Evolutionary conservation across 257 asterid species (phyloP), one percentile per base, ranked within the genome.

Genomic region (Solanum microdontum): DNA sequence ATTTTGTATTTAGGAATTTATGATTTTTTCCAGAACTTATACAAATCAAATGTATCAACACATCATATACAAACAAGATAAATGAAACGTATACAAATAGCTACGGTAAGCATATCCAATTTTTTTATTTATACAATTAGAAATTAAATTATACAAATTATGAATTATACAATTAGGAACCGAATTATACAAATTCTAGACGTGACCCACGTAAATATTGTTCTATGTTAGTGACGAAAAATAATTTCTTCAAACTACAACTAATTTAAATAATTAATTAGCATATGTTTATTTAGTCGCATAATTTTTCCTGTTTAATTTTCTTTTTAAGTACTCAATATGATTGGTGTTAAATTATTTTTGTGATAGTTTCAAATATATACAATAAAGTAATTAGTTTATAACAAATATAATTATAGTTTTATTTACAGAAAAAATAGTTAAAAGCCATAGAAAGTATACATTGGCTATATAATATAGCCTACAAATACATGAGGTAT

Each of bases 91-190:
- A 51, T 15, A 15, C 62, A 51, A 51, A 6, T 15, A 15, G 62
- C 2, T 51, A 15, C 0, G 62, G n/a, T 51, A 51, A 51, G 4
- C 62, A 51, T 15, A 51, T 51, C 3, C 9, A 51, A 5, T 0
- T 2, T 48, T 48, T 15, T 51, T 0, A 51, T 51, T 51, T 51
- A 15, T 51, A 17, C 10, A 17, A 51, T 51, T 51, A 51, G n/a
- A 0, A 14, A 48, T 0, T 14, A 0, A 48, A 5, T 15, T 51
- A 15, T 51, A 5, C 21, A 51, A 51, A 15, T 15, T 51, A 0
- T 51, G 3, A 51, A 51, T 15, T 55, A 55, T 55, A 55, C 9
- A 6, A 55, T 17, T 55, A 17, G n/a, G 1, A 55, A 55, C 0
- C 10, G 2, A 55, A 55, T 55, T 55, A 55, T 55, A 55, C 10